phyloP scores from a whole-genome alignment of 371 early-diverging fungal genomes.

The Lichtheimia ramosa region DNA sequence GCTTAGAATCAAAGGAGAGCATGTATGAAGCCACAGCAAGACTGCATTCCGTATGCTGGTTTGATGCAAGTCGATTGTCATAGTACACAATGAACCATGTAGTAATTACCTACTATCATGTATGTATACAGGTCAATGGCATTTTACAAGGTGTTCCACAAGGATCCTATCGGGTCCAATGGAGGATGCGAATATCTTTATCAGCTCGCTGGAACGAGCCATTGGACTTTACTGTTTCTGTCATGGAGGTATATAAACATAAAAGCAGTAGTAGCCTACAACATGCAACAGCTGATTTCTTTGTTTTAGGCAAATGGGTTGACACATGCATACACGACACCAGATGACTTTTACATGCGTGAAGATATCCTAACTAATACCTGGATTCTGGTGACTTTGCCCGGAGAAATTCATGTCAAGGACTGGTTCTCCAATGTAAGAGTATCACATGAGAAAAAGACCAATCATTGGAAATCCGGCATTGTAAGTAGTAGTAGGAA shows the following conservation, averaged over 20 bases:
- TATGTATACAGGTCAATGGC: constrained; percentile 10
- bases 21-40: constrained; percentile 28
- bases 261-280: too few relatives aligned
- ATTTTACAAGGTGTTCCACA: constrained; percentile 16
- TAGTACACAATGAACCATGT: too few relatives aligned
- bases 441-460: constrained; percentile 14
- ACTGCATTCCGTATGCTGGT: constrained; percentile 38
- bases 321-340: constrained; percentile 10
- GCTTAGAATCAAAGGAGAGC: constrained; percentile 21
- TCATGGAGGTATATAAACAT: not conserved
- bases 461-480: constrained; percentile 18
- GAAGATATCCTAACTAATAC: constrained; percentile 11
- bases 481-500: constrained; percentile 17
- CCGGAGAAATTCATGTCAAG: constrained; percentile 12
- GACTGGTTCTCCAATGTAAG: constrained; percentile 10
- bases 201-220: constrained; percentile 20
- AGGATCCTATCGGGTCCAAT: constrained; percentile 18
- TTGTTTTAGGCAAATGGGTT: too few relatives aligned
- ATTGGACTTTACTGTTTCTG: constrained; percentile 10
- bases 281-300: too few relatives aligned
- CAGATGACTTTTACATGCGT: constrained; percentile 8
- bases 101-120: too few relatives aligned
- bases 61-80: constrained; percentile 23
- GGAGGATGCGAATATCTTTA: constrained; percentile 14
- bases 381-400: constrained; percentile 17